These are phyloP conservation scores for Apiospora phragmitis DNA, from an alignment of 2,329 filamentous ascomycete genomes.

Conservation along the genomic window DNA sequence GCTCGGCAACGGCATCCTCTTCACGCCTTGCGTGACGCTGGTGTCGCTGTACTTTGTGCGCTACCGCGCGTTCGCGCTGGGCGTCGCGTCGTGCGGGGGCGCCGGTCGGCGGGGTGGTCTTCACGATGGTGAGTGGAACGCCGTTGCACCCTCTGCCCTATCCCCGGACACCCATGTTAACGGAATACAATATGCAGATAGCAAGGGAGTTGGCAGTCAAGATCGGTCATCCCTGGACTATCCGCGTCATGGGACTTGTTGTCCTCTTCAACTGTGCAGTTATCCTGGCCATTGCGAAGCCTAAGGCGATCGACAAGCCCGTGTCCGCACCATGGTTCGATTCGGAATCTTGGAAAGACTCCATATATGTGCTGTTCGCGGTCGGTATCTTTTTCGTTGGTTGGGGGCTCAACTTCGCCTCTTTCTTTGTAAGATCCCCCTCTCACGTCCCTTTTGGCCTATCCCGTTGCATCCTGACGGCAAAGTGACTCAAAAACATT, in stretches of 20 bases:
- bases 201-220: neutral
- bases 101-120: constrained; percentile 23
- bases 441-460: neutral
- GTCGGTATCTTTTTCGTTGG: constrained; percentile 38
- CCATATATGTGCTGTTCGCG: constrained; percentile 45
- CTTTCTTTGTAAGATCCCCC: constrained; percentile 18
- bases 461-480: neutral
- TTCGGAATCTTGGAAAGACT: constrained; percentile 43
- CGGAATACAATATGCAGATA: no score
- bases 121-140: constrained; percentile 28
- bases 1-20: constrained; percentile 35
- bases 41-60: constrained; percentile 31
- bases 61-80: constrained; percentile 33
- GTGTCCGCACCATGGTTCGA: constrained; percentile 38
- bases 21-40: constrained; percentile 29
- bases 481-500: neutral
- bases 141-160: constrained; percentile 17
- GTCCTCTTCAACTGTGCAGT: constrained; percentile 29
- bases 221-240: constrained; percentile 12
- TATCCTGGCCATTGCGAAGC: constrained; percentile 34
- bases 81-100: constrained; percentile 36
- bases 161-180: no score
- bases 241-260: constrained; percentile 14
- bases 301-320: constrained; percentile 34
- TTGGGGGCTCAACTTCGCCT: constrained; percentile 22